Percentiles rank a stretch among this genome's conserved stretches.
These are phyloP conservation scores for Lachnellula suecica DNA, from an alignment of 2,329 filamentous ascomycete genomes.

Conservation along the genomic window DNA sequence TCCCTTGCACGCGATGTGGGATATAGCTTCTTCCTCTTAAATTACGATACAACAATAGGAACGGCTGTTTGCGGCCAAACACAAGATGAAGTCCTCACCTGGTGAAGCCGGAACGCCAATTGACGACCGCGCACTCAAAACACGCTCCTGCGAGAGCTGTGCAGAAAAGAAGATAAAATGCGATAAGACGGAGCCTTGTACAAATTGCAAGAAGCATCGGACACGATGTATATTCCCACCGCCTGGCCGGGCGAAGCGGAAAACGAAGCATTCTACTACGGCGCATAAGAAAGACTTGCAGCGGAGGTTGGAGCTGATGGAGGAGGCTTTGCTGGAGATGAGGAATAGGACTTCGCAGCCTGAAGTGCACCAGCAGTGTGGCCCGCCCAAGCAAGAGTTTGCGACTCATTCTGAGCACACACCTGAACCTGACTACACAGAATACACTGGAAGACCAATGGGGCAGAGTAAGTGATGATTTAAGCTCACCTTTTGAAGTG, in stretches of 20 bases:
- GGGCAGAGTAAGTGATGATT: not conserved
- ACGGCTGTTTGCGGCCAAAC: not conserved
- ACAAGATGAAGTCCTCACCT: not conserved
- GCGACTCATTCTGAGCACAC: not conserved
- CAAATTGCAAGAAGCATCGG: not conserved
- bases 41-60: no score
- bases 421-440: not conserved
- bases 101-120: not conserved
- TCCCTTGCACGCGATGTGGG: no score
- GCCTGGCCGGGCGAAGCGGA: not conserved
- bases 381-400: not conserved
- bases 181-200: not conserved
- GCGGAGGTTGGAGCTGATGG: not conserved
- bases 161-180: not conserved
- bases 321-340: not conserved
- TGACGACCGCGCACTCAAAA: not conserved
- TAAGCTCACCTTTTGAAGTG: no score
- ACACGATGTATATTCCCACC: not conserved
- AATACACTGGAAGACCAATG: not conserved
- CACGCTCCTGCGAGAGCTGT: not conserved
- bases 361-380: not conserved
- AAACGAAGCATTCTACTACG: not conserved
- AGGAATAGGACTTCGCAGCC: not conserved
- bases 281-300: not conserved
- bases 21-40: no score